These are phyloP conservation scores for Colletotrichum tofieldiae DNA, from an alignment of 2,329 filamentous ascomycete species.

Conservation along the genomic window DNA sequence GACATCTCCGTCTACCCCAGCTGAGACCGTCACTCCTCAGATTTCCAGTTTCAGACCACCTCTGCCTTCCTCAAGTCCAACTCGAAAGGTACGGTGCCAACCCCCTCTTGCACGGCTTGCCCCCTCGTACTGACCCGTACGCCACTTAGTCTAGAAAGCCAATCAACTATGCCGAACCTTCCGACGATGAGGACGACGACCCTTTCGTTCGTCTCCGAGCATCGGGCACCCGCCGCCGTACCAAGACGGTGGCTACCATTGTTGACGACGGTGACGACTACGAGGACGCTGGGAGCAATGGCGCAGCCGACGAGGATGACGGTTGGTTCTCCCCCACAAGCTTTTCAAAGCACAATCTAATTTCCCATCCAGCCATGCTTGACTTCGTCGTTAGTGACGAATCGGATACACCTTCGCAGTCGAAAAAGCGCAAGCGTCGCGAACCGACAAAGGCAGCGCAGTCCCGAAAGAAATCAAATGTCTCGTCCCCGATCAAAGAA, in stretches of 20 bases:
- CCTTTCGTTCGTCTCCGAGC: constrained; percentile 69
- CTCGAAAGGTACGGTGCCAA: constrained; percentile 76
- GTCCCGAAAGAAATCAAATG: constrained; percentile 75
- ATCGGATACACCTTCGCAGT: constrained; percentile 76
- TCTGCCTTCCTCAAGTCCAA: constrained; percentile 77
- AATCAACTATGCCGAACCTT: constrained; percentile 89
- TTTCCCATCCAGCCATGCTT: constrained; percentile 73
- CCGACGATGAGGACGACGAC: constrained; percentile 85
- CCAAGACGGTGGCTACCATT: constrained; percentile 70
- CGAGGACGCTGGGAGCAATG: constrained; percentile 77
- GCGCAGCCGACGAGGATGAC: constrained; percentile 73
- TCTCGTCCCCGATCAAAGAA: constrained; percentile 63
- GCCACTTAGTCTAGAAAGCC: constrained; percentile 64
- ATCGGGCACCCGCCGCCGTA: constrained; percentile 57
- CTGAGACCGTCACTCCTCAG: constrained; percentile 60
- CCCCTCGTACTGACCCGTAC: background rate
- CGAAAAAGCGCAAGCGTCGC: constrained; percentile 84
- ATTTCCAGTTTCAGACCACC: constrained; percentile 58
- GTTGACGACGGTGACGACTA: constrained; percentile 80
- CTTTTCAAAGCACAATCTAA: constrained; percentile 30
- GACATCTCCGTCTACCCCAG: constrained; percentile 57
- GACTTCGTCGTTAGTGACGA: constrained; percentile 93
- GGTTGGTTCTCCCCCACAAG: constrained; percentile 63
- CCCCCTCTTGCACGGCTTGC: background rate
- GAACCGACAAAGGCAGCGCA: constrained; percentile 60